Percentiles rank a stretch among this genome's conserved stretches.
These are phyloP conservation scores for Phytophthora kernoviae DNA, from an alignment of 352 stramenopile species.

Conservation along the genomic window DNA sequence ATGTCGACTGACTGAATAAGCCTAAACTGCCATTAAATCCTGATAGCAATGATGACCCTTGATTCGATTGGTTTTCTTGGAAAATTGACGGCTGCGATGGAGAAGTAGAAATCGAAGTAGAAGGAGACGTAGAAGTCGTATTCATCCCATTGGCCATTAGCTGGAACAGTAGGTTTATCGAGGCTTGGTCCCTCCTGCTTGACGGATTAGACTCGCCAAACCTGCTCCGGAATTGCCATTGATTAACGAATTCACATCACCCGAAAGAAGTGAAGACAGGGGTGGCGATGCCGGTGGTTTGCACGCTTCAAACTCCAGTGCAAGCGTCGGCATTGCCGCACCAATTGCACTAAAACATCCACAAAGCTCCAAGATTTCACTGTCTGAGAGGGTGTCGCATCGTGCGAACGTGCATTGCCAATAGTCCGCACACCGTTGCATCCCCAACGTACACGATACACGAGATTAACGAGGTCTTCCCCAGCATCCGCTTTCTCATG, in stretches of 20 bases:
- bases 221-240: constrained; percentile 26
- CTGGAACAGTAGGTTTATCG: constrained; percentile 36
- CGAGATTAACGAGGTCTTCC: constrained; percentile 34
- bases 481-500: constrained; percentile 23
- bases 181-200: constrained; percentile 28
- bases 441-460: constrained; percentile 35
- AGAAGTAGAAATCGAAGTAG: background rate
- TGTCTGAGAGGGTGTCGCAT: constrained; percentile 30
- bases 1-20: too few relatives aligned
- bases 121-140: constrained; percentile 14
- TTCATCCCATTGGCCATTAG: constrained; percentile 34
- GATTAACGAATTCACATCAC: constrained; percentile 15
- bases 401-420: constrained; percentile 29
- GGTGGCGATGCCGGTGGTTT: constrained; percentile 10
- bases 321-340: constrained; percentile 29
- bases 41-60: constrained; percentile 9
- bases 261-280: background rate
- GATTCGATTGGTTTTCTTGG: constrained; percentile 27
- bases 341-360: constrained; percentile 39
- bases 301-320: constrained; percentile 30
- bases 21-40: constrained; percentile 13
- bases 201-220: constrained; percentile 24
- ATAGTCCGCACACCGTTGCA: constrained; percentile 34
- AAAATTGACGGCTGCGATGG: constrained; percentile 5
- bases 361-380: constrained; percentile 34